phyloP scores from a whole-genome alignment of 768 basidiomycete genomes.

The Guyanaporus albipodus region DNA sequence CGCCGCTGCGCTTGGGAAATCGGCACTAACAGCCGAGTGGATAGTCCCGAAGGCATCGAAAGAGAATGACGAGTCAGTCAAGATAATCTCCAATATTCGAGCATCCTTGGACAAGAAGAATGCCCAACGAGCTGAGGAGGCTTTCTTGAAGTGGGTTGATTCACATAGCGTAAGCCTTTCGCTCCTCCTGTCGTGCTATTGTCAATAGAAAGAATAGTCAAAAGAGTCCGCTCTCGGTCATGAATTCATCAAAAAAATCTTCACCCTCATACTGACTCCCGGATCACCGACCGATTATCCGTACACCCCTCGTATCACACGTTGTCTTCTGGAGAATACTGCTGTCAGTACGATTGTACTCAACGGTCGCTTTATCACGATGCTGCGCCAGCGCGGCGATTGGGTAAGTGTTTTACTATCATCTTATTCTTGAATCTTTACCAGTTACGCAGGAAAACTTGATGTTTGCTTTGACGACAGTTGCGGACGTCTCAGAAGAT shows the following conservation, averaged over 20 bases:
- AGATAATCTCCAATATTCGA: constrained; percentile 38
- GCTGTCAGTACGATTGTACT: constrained; percentile 62
- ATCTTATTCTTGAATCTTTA: background rate
- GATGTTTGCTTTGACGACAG: constrained; percentile 46
- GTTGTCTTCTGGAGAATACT: constrained; percentile 52
- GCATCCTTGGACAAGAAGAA: constrained; percentile 40
- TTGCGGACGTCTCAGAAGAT: constrained; percentile 62
- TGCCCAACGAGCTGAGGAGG: constrained; percentile 50
- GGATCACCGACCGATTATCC: constrained; percentile 32
- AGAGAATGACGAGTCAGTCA: constrained; percentile 22
- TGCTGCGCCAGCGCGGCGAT: constrained; percentile 52
- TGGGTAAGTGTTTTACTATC: constrained; percentile 49
- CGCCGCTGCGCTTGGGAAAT: constrained; percentile 57
- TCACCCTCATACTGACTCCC: constrained; percentile 48
- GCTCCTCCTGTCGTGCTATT: background rate
- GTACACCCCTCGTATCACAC: constrained; percentile 56
- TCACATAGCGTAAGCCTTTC: constrained; percentile 26
- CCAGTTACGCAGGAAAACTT: constrained; percentile 34
- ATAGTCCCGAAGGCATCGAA: constrained; percentile 20
- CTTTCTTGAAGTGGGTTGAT: constrained; percentile 61
- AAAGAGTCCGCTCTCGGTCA: constrained; percentile 32
- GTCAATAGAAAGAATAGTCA: constrained; percentile 13
- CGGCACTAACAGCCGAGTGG: constrained; percentile 44
- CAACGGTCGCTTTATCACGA: constrained; percentile 51
- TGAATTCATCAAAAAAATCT: constrained; percentile 56